Percentiles rank a stretch among this genome's conserved stretches.
phyloP scores from a whole-genome alignment of 2,329 filamentous ascomycete species.

The Tolypocladium ophioglossoides region DNA sequence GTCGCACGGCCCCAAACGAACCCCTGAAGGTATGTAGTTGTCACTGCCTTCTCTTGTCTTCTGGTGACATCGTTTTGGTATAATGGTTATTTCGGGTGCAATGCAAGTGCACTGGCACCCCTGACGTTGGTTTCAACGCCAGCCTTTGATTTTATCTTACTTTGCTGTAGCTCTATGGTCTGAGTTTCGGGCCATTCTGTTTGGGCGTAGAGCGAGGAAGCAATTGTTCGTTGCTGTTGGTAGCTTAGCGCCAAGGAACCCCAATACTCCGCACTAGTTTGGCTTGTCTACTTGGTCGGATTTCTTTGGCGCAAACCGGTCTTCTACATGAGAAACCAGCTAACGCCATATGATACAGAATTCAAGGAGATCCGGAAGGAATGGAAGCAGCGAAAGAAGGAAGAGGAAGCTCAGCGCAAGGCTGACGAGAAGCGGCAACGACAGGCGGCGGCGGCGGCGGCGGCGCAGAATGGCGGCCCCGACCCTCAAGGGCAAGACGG shows the following conservation, averaged over 20 bases:
- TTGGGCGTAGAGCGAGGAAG: background rate
- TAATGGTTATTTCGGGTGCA: background rate
- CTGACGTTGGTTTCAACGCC: background rate
- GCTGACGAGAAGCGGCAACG: constrained; percentile 77
- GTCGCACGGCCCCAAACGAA: constrained; percentile 86
- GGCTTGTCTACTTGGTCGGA: background rate
- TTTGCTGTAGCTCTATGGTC: background rate
- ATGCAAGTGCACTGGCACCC: background rate
- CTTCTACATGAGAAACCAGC: constrained; percentile 6
- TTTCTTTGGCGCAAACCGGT: too few relatives aligned
- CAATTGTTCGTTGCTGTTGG: background rate
- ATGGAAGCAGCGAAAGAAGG: constrained; percentile 99
- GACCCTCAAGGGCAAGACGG: constrained; percentile 34
- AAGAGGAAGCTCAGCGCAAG: constrained; percentile 85
- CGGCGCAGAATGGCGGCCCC: constrained; percentile 37
- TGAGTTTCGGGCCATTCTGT: too few relatives aligned
- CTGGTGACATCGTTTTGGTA: background rate
- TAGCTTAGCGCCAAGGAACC: background rate
- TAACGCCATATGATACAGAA: constrained; percentile 44
- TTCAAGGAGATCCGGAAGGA: constrained; percentile 99
- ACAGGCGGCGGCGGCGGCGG: constrained; percentile 37
- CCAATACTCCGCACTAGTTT: background rate
- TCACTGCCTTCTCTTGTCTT: background rate
- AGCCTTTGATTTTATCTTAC: background rate
- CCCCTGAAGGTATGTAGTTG: constrained; percentile 81